A percentile compares a stretch with the other conserved stretches of the same genome.
These are phyloP conservation scores for Mortierella polycephala DNA, from an alignment of 371 early-diverging fungal species.

Conservation along the genomic window DNA sequence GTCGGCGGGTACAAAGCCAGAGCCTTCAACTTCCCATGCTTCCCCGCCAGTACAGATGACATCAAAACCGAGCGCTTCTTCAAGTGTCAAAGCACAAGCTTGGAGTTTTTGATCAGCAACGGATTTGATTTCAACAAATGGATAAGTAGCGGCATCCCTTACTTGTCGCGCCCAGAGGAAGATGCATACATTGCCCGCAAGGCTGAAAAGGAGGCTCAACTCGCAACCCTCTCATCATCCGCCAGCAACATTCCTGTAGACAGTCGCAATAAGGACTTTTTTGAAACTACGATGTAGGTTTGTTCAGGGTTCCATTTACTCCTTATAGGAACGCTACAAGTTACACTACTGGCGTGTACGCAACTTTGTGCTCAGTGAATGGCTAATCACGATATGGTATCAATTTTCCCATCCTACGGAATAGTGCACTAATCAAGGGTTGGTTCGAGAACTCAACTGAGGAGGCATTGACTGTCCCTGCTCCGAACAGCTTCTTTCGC, in stretches of 20 bases:
- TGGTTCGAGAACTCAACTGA: slow-evolving; percentile 35
- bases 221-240: slow-evolving; percentile 22
- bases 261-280: slow-evolving; percentile 59
- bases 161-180: slow-evolving; percentile 64
- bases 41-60: slow-evolving; percentile 63
- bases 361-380: not conserved
- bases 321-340: not conserved
- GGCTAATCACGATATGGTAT: too few species aligned
- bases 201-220: slow-evolving; percentile 44
- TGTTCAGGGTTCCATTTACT: not conserved
- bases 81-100: slow-evolving; percentile 69
- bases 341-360: too few species aligned
- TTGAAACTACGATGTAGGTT: slow-evolving; percentile 40
- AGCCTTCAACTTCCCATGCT: slow-evolving; percentile 81
- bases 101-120: slow-evolving; percentile 74
- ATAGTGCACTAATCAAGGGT: slow-evolving; percentile 27
- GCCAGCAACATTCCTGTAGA: slow-evolving; percentile 57
- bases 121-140: slow-evolving; percentile 80
- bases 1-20: slow-evolving; percentile 63
- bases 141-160: slow-evolving; percentile 72
- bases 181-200: slow-evolving; percentile 38
- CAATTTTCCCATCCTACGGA: too few species aligned
- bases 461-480: slow-evolving; percentile 20
- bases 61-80: slow-evolving; percentile 64
- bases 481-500: slow-evolving; percentile 41